Evolutionary conservation across 306 rosid species (phyloP).

Genomic region (Cicer pinnatifidum): DNA sequence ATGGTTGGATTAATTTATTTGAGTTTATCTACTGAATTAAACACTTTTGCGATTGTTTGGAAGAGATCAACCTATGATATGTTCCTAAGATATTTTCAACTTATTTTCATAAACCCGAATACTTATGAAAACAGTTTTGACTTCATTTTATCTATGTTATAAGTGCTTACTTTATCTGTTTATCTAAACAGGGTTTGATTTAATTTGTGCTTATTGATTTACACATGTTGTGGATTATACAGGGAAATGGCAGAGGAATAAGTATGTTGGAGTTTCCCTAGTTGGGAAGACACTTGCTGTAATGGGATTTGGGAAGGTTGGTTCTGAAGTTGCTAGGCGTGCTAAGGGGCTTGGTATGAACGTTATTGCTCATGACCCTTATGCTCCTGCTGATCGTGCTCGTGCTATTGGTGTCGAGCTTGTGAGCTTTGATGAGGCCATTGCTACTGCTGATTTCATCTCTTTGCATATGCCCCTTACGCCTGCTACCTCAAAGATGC

Average conservation of each 20-base stretch:
- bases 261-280: conserved; percentile 95
- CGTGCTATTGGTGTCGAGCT: conserved; percentile 97
- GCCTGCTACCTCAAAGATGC: conserved; percentile 77
- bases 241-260: conserved; percentile 94
- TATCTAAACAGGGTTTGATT: not conserved
- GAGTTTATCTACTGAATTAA: no score
- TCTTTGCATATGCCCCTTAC: conserved; percentile 99
- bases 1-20: no score
- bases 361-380: conserved; percentile 94
- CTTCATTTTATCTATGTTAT: no score
- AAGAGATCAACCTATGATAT: no score
- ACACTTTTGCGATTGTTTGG: no score
- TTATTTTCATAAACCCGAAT: no score
- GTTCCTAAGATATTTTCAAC: no score
- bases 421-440: conserved; percentile 88
- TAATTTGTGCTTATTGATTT: conserved; percentile 9
- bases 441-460: conserved; percentile 87
- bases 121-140: no score
- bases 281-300: conserved; percentile 96
- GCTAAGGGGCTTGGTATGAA: conserved; percentile 99
- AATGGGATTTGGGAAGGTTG: conserved; percentile 98
- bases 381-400: conserved; percentile 96
- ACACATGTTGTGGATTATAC: conserved; percentile 20
- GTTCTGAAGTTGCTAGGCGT: conserved; percentile 95
- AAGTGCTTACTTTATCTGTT: no score